Conservation (phyloP, 257 asterid genomes). For the Striga asiatica region DNA sequence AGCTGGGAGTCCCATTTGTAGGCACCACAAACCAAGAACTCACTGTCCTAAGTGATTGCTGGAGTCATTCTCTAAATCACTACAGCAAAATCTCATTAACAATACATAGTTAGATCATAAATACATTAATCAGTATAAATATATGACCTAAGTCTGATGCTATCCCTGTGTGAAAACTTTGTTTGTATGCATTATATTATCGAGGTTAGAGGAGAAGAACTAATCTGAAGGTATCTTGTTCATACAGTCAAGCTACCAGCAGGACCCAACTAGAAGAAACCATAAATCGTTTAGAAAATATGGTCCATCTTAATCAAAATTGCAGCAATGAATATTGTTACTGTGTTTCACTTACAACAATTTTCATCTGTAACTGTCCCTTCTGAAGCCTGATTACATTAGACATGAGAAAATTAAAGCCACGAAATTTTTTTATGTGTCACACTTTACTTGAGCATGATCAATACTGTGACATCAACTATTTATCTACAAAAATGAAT, state of each 20-base stretch:
- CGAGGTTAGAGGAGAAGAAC: background rate
- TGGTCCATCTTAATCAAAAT: background rate
- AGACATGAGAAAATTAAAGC: background rate
- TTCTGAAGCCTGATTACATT: background rate
- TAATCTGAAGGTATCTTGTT: background rate
- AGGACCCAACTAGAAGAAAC: background rate
- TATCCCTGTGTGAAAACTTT: background rate
- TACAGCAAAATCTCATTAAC: too few relatives aligned
- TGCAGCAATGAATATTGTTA: background rate
- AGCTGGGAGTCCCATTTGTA: too few relatives aligned
- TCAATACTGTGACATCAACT: background rate
- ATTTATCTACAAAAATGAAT: background rate
- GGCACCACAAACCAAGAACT: too few relatives aligned
- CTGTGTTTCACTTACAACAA: background rate
- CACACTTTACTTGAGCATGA: background rate
- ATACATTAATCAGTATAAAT: background rate
- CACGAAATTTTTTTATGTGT: background rate
- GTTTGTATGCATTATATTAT: background rate
- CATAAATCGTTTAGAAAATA: background rate
- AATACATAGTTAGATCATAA: too few relatives aligned
- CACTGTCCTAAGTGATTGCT: too few relatives aligned
- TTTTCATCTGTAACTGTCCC: too few relatives aligned
- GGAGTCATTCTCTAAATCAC: too few relatives aligned
- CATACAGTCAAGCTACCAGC: background rate
- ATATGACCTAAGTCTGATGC: background rate